Conservation (phyloP, 2,329 filamentous ascomycete genomes). For the Fusarium pseudograminearum region DNA sequence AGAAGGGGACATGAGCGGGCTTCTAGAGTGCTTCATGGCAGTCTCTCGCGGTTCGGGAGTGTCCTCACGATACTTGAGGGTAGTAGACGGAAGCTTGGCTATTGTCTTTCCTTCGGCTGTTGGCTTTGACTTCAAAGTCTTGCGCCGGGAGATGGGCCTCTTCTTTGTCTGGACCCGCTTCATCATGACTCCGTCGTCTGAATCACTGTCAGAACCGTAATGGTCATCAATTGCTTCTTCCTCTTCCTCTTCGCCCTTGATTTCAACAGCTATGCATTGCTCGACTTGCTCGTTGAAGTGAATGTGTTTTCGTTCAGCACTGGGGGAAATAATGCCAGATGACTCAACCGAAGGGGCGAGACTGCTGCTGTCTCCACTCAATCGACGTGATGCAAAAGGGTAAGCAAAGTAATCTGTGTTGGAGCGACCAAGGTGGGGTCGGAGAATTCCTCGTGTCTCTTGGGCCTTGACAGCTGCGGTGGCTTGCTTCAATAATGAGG, state of each 20-base stretch:
- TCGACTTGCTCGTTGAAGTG: slow-evolving; percentile 97
- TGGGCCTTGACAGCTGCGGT: slow-evolving; percentile 88
- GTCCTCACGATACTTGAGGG: slow-evolving; percentile 84
- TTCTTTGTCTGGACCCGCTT: slow-evolving; percentile 71
- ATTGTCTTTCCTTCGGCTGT: slow-evolving; percentile 82
- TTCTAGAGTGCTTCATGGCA: slow-evolving; percentile 71
- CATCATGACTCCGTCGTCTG: slow-evolving; percentile 88
- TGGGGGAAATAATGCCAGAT: slow-evolving; percentile 74
- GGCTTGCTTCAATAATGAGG: slow-evolving; percentile 89
- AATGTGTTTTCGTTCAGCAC: slow-evolving; percentile 83
- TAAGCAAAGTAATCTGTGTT: slow-evolving; percentile 77
- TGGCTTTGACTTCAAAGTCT: slow-evolving; percentile 56
- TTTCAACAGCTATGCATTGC: slow-evolving; percentile 93
- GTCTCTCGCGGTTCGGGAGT: slow-evolving; percentile 74
- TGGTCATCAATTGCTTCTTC: slow-evolving; percentile 71
- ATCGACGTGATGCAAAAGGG: slow-evolving; percentile 70
- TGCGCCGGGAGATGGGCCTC: slow-evolving; percentile 60
- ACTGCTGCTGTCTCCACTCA: slow-evolving; percentile 71
- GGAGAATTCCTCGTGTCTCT: slow-evolving; percentile 66
- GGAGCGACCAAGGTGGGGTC: slow-evolving; percentile 70
- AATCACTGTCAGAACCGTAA: slow-evolving; percentile 71
- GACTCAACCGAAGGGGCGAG: slow-evolving; percentile 75
- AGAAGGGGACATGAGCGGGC: slow-evolving; percentile 73
- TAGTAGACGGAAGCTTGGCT: slow-evolving; percentile 87
- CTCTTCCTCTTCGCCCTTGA: slow-evolving; percentile 81